Evolutionary conservation across 2,329 filamentous ascomycete species (phyloP), one percentile per base, ranked within the genome.

Genomic region (Ascocoryne sarcoides): DNA sequence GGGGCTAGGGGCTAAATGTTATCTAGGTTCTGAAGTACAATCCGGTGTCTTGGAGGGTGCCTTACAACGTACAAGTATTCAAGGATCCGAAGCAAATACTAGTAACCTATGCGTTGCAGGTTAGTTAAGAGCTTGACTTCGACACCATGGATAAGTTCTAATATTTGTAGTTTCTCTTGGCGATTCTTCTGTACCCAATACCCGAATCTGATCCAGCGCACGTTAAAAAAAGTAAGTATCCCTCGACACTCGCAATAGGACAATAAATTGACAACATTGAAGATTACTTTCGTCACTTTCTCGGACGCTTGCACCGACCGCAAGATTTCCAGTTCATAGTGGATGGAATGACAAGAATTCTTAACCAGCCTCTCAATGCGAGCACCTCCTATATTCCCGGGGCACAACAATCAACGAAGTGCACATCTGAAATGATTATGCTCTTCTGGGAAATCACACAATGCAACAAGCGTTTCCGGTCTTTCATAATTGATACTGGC

Each of bases 281-380:
- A 59, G 56, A 98, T 61, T 90, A 81, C 57, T 96, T 93, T 60
- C 83, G 92, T 12, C 87, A 95, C 61, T 95, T 93, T 38, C 51
- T 61, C 19, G 59, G 92, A 20, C 78, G 90, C 28, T 65, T 98
- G 33, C 92, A 96, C 63, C 78, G 92, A 34, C 85, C 90, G 1
- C 88, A 95, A 60, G 92, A 98, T 60, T 96, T 98, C 56, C 92
- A 98, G 60, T 98, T 98, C 59, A 79, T 96, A 17, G 85, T 93
- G 9, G 89, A 95, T 58, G 89, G 89, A 36, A 94, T 95, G 82
- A 89, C 82, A 1, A 78, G 88, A 53, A 85, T 96, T 35, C 68
- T 98, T 37, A 92, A 93, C 53, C 90, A 95, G 53, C 90, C 90
- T 17, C 79, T 95, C 47, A 87, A 94, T 64, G 82, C 87, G 32